These are phyloP conservation scores for Aspergillus chevalieri DNA, from an alignment of 2,329 filamentous ascomycete species.

Conservation along the genomic window DNA sequence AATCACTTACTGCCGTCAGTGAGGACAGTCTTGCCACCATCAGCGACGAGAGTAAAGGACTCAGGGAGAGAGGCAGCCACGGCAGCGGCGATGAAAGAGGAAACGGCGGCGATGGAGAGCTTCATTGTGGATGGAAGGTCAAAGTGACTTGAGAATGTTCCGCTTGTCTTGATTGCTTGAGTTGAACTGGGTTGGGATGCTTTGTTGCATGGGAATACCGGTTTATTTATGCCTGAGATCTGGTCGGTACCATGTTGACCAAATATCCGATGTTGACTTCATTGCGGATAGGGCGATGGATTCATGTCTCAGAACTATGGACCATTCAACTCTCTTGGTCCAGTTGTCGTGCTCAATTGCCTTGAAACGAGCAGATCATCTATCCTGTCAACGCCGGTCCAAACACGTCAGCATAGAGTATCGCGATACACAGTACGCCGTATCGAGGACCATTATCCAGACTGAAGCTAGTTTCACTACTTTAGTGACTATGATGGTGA, in stretches of 20 bases:
- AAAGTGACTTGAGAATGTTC: neutral
- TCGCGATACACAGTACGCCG: neutral
- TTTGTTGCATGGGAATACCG: neutral
- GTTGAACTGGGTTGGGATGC: neutral
- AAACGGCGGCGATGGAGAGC: conserved; percentile 7
- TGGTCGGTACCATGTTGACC: neutral
- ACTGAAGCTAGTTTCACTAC: neutral
- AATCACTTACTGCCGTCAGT: conserved; percentile 19
- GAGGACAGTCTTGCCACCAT: conserved; percentile 8
- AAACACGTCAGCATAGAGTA: neutral
- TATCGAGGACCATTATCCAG: neutral
- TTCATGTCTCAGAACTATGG: neutral
- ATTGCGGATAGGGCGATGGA: neutral
- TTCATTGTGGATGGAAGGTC: conserved; percentile 4
- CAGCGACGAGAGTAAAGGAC: conserved; percentile 8
- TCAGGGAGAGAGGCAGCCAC: conserved; percentile 6
- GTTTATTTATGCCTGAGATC: neutral
- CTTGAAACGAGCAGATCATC: too few species aligned
- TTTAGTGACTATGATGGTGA: neutral
- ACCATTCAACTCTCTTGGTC: too few species aligned
- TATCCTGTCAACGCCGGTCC: too few species aligned
- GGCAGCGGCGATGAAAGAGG: conserved; percentile 3
- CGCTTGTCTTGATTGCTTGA: neutral
- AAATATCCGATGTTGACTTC: neutral
- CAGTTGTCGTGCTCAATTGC: too few species aligned